Percentiles rank a stretch among this genome's conserved stretches.
phyloP scores from a whole-genome alignment of 352 stramenopile species.

The Peronospora destructor region DNA sequence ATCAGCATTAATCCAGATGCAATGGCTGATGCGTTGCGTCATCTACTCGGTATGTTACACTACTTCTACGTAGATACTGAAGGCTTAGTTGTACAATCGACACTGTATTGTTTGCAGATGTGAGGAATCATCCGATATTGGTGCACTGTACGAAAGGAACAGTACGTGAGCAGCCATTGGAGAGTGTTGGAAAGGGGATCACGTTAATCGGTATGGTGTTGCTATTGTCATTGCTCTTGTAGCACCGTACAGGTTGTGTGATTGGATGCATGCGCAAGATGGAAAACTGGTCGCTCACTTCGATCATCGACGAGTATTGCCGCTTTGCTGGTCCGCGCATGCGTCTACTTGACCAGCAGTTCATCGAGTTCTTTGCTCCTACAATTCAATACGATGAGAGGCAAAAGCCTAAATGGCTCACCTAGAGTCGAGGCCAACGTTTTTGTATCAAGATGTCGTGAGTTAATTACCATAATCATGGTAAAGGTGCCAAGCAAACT shows the following conservation, averaged over 20 bases:
- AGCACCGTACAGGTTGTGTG: conserved; percentile 80
- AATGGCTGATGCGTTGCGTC: conserved; percentile 68
- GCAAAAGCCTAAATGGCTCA: conserved; percentile 70
- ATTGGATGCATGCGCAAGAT: conserved; percentile 86
- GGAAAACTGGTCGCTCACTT: conserved; percentile 81
- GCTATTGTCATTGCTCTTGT: background rate
- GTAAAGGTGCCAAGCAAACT: background rate
- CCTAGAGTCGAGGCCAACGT: background rate
- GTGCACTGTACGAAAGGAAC: conserved; percentile 87
- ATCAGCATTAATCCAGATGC: conserved; percentile 81
- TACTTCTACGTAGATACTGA: background rate
- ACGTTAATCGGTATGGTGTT: background rate
- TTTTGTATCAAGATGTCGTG: background rate
- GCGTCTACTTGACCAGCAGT: conserved; percentile 82
- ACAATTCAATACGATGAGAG: conserved; percentile 74
- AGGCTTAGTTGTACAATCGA: no score
- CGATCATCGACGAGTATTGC: conserved; percentile 86
- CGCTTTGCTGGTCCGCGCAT: conserved; percentile 78
- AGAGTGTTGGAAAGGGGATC: background rate
- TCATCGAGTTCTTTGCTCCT: conserved; percentile 86
- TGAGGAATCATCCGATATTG: conserved; percentile 83
- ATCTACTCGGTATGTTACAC: conserved; percentile 52
- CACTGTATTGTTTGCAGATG: conserved; percentile 28
- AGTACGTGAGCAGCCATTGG: conserved; percentile 22
- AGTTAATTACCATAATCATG: background rate